phyloP scores from a whole-genome alignment of 208 protist genomes.

The Acanthamoeba healyi region DNA sequence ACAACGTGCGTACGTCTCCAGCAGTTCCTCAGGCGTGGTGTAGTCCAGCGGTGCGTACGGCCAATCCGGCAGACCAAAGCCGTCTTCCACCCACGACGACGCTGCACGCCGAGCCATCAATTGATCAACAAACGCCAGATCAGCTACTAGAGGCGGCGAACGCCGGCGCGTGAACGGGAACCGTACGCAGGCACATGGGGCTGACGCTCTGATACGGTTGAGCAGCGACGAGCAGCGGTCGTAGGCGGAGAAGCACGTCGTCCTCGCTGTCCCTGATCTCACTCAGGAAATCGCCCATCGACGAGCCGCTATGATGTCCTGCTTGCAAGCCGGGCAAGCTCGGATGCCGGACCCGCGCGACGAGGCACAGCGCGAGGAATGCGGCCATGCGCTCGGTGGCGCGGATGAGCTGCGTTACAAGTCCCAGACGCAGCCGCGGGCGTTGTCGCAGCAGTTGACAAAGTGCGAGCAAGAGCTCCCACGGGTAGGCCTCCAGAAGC shows the following conservation, averaged over 20 bases:
- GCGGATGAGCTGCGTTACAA: not conserved
- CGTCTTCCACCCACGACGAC: not conserved
- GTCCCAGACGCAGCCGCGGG: not conserved
- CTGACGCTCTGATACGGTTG: not conserved
- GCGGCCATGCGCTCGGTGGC: not conserved
- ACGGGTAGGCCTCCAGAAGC: conserved; percentile 41
- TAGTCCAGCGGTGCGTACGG: not conserved
- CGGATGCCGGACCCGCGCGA: not conserved
- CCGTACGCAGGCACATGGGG: not conserved
- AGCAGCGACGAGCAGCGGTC: not conserved
- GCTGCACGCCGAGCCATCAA: not conserved
- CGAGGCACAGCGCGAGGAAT: not conserved
- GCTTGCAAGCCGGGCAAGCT: not conserved
- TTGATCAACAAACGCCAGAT: too few species aligned
- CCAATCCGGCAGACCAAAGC: not conserved
- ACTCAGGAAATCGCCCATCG: not conserved
- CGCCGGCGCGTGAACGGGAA: not conserved
- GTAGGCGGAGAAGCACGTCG: not conserved
- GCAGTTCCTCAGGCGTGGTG: not conserved
- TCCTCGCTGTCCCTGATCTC: not conserved
- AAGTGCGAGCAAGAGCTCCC: conserved; percentile 46
- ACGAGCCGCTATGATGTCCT: not conserved
- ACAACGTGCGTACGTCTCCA: not conserved
- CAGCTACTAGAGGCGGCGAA: too few species aligned
- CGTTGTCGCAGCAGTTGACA: conserved; percentile 8